Conservation (phyloP, 495 filamentous ascomycete genomes). For the Hypoxylon rickii region DNA sequence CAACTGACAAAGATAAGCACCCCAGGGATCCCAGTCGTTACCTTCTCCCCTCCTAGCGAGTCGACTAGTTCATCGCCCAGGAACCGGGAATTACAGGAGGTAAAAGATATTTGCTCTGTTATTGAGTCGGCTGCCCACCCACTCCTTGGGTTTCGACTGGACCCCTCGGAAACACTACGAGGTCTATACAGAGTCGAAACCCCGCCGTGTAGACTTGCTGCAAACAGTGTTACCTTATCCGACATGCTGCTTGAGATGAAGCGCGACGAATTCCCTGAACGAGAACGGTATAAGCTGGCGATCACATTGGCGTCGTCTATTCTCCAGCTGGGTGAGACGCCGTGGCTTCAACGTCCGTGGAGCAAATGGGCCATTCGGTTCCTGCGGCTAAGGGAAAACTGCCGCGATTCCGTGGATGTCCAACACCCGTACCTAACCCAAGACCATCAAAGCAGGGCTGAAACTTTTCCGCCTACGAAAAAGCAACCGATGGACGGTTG, state of each 20-base stretch:
- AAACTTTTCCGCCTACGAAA: neutral
- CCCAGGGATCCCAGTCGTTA: neutral
- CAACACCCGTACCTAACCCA: neutral
- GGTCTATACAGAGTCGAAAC: neutral
- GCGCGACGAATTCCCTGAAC: neutral
- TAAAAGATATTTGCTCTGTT: neutral
- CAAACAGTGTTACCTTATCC: neutral
- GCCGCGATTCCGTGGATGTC: neutral
- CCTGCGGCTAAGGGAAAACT: neutral
- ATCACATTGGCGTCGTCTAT: neutral
- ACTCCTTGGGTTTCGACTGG: neutral
- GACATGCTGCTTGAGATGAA: neutral
- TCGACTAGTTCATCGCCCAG: neutral
- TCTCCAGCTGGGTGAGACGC: neutral
- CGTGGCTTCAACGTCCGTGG: neutral
- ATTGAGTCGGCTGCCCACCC: neutral
- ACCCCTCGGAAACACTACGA: neutral
- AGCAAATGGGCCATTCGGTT: neutral
- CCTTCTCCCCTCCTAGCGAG: neutral
- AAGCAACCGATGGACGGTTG: neutral
- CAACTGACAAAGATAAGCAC: neutral
- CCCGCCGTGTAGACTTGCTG: neutral
- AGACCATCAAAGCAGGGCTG: neutral
- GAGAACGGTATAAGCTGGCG: neutral
- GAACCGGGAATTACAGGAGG: neutral